Evolutionary conservation across 106 monocot genomes (phyloP).

Genomic region (Allium fistulosum): DNA sequence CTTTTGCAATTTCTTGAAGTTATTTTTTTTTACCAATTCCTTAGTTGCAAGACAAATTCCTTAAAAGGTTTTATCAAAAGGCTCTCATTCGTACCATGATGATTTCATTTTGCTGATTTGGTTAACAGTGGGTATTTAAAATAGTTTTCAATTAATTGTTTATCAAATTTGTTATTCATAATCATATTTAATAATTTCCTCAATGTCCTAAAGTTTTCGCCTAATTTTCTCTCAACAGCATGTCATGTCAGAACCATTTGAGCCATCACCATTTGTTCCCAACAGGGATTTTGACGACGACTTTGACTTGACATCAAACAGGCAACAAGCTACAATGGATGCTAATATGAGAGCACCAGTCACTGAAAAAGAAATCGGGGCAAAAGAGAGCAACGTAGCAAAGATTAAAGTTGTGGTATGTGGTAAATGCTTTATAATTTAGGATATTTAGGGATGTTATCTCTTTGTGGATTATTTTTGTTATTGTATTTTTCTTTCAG

Average conservation of each 20-base stretch:
- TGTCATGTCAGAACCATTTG: slow-evolving; percentile 62
- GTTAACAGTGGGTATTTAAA: not conserved
- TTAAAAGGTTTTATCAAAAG: not conserved
- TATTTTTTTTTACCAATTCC: too few species aligned
- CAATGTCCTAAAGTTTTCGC: not conserved
- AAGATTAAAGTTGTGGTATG: slow-evolving; percentile 97
- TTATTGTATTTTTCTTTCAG: too few species aligned
- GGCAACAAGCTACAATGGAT: slow-evolving; percentile 36
- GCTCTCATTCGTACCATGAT: not conserved
- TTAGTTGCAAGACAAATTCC: too few species aligned
- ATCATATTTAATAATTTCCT: slow-evolving; percentile 6
- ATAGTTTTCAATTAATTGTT: not conserved
- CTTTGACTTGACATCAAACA: slow-evolving; percentile 29
- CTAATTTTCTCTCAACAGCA: slow-evolving; percentile 40
- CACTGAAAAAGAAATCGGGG: slow-evolving; percentile 39
- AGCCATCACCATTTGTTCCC: slow-evolving; percentile 67
- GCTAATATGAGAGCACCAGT: slow-evolving; percentile 9
- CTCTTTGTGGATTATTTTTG: not conserved
- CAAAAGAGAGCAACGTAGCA: slow-evolving; percentile 70
- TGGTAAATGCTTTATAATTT: not conserved
- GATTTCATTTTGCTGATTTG: not conserved
- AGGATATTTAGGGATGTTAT: not conserved
- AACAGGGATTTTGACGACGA: slow-evolving; percentile 45
- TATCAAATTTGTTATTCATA: not conserved
- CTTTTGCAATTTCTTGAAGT: too few species aligned